Evolutionary conservation across 805 yeast genomes (phyloP).

Genomic region (Isabelozyma pseudorhagii): DNA sequence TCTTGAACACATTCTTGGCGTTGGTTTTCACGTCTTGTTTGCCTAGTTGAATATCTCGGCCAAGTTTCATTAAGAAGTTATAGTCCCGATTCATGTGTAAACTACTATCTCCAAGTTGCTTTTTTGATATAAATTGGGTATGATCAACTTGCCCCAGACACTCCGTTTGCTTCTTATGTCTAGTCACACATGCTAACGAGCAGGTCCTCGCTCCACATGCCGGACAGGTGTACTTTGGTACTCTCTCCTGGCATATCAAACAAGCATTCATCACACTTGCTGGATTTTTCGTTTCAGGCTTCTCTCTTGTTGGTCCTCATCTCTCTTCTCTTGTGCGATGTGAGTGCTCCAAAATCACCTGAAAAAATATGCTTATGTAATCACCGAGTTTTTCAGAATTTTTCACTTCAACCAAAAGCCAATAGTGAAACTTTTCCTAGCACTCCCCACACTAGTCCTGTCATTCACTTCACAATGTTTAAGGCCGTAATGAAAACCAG

Average conservation of each 20-base stretch:
- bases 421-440: not conserved
- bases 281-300: no score
- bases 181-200: conserved; percentile 63
- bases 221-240: conserved; percentile 74
- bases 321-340: not conserved
- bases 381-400: not conserved
- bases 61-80: conserved; percentile 61
- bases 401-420: not conserved
- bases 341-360: not conserved
- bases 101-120: conserved; percentile 36
- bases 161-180: conserved; percentile 58
- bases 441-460: not conserved
- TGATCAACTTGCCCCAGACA: conserved; percentile 71
- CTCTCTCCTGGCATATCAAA: conserved; percentile 31
- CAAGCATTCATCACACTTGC: conserved; percentile 13
- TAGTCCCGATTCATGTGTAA: conserved; percentile 76
- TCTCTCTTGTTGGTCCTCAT: not conserved
- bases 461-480: not conserved
- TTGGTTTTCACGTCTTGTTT: conserved; percentile 45
- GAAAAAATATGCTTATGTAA: not conserved
- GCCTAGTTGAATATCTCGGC: conserved; percentile 57
- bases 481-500: not conserved
- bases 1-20: conserved; percentile 43
- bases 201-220: conserved; percentile 69
- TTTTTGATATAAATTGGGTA: conserved; percentile 51